phyloP scores from a whole-genome alignment of 352 stramenopile species.

The Pythium sukuiense region DNA sequence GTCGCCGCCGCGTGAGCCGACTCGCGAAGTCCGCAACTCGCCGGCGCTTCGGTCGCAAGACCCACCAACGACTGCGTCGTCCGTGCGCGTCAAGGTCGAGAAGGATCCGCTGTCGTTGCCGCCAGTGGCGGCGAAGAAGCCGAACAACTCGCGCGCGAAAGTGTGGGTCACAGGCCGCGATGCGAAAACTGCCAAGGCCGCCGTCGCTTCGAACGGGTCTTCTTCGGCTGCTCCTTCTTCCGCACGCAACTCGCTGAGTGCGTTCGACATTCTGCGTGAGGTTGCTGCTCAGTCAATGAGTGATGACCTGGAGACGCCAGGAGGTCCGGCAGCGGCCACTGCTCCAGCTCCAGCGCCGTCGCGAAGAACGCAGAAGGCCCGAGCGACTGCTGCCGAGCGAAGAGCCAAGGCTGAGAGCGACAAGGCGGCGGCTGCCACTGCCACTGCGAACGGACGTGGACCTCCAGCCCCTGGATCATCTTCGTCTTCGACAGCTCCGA shows the following conservation, averaged over 20 bases:
- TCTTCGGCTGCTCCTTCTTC: constrained; percentile 1
- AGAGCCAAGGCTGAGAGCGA: constrained; percentile 9
- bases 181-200: constrained; percentile 26
- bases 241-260: constrained; percentile 42
- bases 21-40: constrained; percentile 3
- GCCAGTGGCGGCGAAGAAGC: constrained; percentile 28
- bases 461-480: constrained; percentile 4
- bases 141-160: constrained; percentile 28
- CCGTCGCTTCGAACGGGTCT: not conserved
- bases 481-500: constrained; percentile 5
- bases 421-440: constrained; percentile 6
- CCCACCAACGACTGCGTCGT: constrained; percentile 15
- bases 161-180: constrained; percentile 26
- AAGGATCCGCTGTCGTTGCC: constrained; percentile 37
- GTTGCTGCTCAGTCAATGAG: constrained; percentile 74
- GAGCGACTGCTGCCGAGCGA: constrained; percentile 6
- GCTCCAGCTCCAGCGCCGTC: constrained; percentile 4
- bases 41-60: constrained; percentile 11
- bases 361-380: not conserved
- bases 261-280: constrained; percentile 82
- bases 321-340: not conserved
- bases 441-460: constrained; percentile 5
- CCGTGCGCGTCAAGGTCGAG: constrained; percentile 63
- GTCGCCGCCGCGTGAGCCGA: constrained; percentile 35
- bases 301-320: constrained; percentile 46